Conservation (phyloP, 306 rosid species). For the Rosa chinensis region DNA sequence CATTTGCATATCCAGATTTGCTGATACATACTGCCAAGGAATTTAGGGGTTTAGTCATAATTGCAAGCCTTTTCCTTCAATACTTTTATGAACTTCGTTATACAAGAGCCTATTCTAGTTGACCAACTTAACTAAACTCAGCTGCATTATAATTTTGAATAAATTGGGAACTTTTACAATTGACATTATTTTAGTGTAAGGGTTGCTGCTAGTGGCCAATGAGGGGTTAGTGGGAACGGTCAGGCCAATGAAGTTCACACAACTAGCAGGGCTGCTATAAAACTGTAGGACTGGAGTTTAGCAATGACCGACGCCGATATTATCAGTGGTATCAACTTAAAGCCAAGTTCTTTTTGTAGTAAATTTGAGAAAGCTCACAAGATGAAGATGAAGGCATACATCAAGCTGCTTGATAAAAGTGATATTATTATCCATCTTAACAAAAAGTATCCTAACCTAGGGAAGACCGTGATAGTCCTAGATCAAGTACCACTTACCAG, state of each 20-base stretch:
- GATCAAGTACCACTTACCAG: too few species aligned
- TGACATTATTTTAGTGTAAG: not conserved
- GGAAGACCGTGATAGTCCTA: too few species aligned
- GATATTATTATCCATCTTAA: too few species aligned
- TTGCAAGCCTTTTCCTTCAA: not conserved
- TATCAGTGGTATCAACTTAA: too few species aligned
- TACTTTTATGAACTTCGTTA: not conserved
- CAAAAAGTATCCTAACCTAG: too few species aligned
- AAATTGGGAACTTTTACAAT: not conserved
- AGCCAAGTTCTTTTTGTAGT: too few species aligned
- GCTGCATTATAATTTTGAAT: not conserved
- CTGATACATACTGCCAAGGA: not conserved
- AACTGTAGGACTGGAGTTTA: not conserved
- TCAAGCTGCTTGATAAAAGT: not conserved
- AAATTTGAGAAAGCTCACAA: not conserved
- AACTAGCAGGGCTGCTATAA: not conserved
- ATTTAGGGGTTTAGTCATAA: not conserved
- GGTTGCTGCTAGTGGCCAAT: not conserved
- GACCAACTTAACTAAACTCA: not conserved
- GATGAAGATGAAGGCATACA: not conserved
- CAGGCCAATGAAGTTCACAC: too few species aligned
- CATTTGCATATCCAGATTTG: not conserved
- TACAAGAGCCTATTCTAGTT: not conserved
- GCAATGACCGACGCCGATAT: too few species aligned
- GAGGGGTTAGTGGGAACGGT: not conserved